phyloP scores from a whole-genome alignment of 352 stramenopile species.

The Saprolegnia parasitica region DNA sequence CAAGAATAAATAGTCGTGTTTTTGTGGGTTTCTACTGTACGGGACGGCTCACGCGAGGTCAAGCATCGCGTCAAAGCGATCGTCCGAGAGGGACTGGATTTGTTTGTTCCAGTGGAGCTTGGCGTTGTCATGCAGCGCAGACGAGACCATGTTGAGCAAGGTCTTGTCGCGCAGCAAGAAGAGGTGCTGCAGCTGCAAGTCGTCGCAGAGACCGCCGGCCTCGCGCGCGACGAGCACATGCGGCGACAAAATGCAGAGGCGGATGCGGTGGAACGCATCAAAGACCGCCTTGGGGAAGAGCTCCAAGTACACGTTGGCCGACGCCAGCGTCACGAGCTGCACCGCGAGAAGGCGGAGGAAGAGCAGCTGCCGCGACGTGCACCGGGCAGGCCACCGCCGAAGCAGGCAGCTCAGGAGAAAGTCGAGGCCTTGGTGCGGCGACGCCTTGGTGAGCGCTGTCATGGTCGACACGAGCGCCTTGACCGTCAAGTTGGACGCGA shows the following conservation, averaged over 20 bases:
- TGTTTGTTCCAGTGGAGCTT: conserved; percentile 66
- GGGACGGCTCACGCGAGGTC: conserved; percentile 52
- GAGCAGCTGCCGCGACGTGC: conserved; percentile 71
- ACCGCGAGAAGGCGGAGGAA: conserved; percentile 61
- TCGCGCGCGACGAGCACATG: conserved; percentile 75
- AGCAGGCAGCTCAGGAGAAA: conserved; percentile 60
- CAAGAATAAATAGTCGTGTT: not conserved
- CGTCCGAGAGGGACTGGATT: conserved; percentile 71
- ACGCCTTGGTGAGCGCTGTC: conserved; percentile 54
- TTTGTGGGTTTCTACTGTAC: not conserved
- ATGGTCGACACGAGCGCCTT: conserved; percentile 30
- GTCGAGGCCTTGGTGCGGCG: conserved; percentile 51
- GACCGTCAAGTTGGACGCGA: conserved; percentile 14
- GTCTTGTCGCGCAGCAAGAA: conserved; percentile 53
- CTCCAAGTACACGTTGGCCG: conserved; percentile 25
- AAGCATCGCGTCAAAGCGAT: conserved; percentile 76
- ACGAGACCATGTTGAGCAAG: conserved; percentile 55
- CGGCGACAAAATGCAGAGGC: conserved; percentile 51
- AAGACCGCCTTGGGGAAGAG: conserved; percentile 37
- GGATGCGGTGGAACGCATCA: conserved; percentile 48
- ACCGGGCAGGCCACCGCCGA: conserved; percentile 63
- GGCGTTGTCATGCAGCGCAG: conserved; percentile 60
- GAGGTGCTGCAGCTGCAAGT: conserved; percentile 65
- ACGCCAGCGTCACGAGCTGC: conserved; percentile 49
- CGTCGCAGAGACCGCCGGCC: conserved; percentile 52